Base-by-base conservation (phyloP, 768 basidiomycete species). In the Pluteus cervinus region DNA sequence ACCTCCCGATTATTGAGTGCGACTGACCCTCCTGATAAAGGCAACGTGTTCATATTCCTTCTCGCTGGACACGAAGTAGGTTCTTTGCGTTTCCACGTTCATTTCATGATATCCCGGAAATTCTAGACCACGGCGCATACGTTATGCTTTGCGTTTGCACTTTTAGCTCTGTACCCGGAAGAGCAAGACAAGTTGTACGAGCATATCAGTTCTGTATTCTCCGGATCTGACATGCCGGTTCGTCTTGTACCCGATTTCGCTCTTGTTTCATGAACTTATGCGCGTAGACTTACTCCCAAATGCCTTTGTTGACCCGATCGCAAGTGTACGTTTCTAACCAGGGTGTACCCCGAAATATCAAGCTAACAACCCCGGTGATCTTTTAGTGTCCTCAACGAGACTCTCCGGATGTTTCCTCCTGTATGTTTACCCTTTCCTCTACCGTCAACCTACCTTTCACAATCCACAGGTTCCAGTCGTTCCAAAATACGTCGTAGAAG, bases 61-160 rank as follows among this genome's bases (percentile, higher is more conserved):
- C 50, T 82, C 15, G 80, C 79, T 17, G 78, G 79, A 7, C 75
- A 79, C 40, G 78, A 78, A 60, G 74, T 74, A 40, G 11, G 49
- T 42, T 17, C 24, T n/a, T n/a, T n/a, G n/a, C n/a, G n/a, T n/a
- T n/a, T n/a, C n/a, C n/a, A n/a, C n/a, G 6, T 3, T n/a, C n/a
- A n/a, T n/a, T n/a, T 15, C 10, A 31, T 15, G 26, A n/a, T 18
- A 11, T n/a, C n/a, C n/a, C n/a, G n/a, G n/a, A n/a, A 17, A 11
- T 21, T 23, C 3, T 49, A 68, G 63, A 61, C 56, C 6, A 56
- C 59, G 16, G 58, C 56, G 5, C 53, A 62, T 40, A 56, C 68
- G 2, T 41, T 69, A 9, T 58, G 58, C 42, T 68, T 55, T 44
- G 41, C 63, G 1, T 53, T 73, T 25, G 68, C 58, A 1, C 45